Percentiles rank a stretch among this genome's conserved stretches.
These are phyloP conservation scores for Arthrobotrys iridis DNA, from an alignment of 2,329 filamentous ascomycete genomes.

Conservation along the genomic window DNA sequence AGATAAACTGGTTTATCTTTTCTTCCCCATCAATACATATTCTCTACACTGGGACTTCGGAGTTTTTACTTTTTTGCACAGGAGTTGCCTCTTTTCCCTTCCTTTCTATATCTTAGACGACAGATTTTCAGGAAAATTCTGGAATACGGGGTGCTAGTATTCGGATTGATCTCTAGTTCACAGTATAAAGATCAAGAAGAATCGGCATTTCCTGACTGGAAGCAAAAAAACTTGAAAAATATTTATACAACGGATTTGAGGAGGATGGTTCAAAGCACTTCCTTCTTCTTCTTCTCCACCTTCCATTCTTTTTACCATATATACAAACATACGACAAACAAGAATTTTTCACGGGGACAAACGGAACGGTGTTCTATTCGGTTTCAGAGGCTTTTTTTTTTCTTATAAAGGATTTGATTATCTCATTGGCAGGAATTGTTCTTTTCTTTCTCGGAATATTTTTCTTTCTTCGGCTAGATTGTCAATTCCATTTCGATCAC, in stretches of 20 bases:
- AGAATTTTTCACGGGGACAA: slow-evolving; percentile 18
- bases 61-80: slow-evolving; percentile 36
- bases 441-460: slow-evolving; percentile 4
- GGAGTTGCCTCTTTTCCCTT: slow-evolving; percentile 16
- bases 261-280: background rate
- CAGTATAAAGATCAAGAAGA: slow-evolving; percentile 35
- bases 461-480: slow-evolving; percentile 35
- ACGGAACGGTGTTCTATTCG: slow-evolving; percentile 32
- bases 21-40: background rate
- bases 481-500: slow-evolving; percentile 5
- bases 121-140: slow-evolving; percentile 43
- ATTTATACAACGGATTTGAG: background rate
- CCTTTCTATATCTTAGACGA: slow-evolving; percentile 20
- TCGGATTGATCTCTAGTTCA: slow-evolving; percentile 33
- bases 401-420: slow-evolving; percentile 12
- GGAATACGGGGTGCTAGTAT: background rate
- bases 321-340: slow-evolving; percentile 14
- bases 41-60: slow-evolving; percentile 15
- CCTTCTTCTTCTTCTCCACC: background rate
- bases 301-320: slow-evolving; percentile 2
- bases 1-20: slow-evolving; percentile 9
- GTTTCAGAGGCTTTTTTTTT: background rate
- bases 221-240: slow-evolving; percentile 52
- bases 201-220: background rate
- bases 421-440: background rate